Evolutionary conservation across 163 green algal genomes (phyloP).

Genomic region (Chlamydomonas reinhardtii): DNA sequence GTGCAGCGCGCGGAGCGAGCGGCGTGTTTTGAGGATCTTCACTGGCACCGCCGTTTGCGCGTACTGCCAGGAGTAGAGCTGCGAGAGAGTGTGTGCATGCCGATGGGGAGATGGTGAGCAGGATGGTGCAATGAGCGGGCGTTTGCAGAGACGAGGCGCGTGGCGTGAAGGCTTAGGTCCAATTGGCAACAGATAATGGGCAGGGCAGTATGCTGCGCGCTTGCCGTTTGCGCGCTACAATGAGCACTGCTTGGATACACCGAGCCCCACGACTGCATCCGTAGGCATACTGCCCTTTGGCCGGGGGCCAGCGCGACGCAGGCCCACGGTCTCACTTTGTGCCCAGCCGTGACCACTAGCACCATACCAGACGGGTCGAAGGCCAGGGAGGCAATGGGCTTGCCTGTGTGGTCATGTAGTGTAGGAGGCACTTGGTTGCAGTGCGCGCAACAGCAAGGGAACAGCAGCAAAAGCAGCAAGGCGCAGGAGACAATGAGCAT

Average conservation of each 20-base stretch:
- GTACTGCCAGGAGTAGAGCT: constrained; percentile 48
- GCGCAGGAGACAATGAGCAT: too few species aligned
- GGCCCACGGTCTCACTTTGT: constrained; percentile 74
- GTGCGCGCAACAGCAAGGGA: too few species aligned
- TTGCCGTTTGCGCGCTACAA: too few species aligned
- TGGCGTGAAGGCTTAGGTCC: too few species aligned
- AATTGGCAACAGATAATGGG: background rate
- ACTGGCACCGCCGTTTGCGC: background rate
- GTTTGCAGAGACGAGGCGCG: too few species aligned
- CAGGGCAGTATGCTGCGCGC: background rate
- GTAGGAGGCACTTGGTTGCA: too few species aligned
- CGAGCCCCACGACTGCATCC: too few species aligned
- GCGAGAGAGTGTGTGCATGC: background rate
- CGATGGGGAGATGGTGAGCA: background rate
- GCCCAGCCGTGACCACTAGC: constrained; percentile 89
- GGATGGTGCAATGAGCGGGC: too few species aligned
- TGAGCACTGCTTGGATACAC: too few species aligned
- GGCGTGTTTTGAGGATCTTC: constrained; percentile 81
- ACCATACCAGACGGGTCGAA: constrained; percentile 82
- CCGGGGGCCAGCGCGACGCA: too few species aligned
- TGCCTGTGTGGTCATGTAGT: constrained; percentile 61
- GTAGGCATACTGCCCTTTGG: too few species aligned
- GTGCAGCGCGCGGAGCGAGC: constrained; percentile 90
- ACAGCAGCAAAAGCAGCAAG: too few species aligned
- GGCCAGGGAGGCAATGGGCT: constrained; percentile 91